phyloP scores from a whole-genome alignment of 2,329 filamentous ascomycete species.

The Alternaria angustiovoidea region DNA sequence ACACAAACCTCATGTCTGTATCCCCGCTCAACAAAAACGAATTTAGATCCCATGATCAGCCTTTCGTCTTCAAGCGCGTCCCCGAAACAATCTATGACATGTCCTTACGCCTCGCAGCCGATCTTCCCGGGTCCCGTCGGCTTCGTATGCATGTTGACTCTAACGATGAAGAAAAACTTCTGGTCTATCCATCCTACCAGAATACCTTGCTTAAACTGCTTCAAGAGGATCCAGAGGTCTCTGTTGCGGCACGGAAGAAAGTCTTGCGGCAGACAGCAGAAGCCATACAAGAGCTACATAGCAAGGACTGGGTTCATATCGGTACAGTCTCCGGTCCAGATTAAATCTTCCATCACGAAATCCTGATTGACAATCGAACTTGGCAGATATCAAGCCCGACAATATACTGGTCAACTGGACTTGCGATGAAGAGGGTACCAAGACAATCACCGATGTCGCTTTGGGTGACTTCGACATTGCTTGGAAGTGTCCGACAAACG shows the following conservation, averaged over 20 bases:
- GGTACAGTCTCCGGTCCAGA: slow-evolving; percentile 35
- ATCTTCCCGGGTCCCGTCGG: slow-evolving; percentile 41
- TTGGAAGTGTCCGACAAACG: slow-evolving; percentile 42
- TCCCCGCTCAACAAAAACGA: slow-evolving; percentile 8
- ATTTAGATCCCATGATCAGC: slow-evolving; percentile 40
- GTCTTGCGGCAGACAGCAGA: slow-evolving; percentile 46
- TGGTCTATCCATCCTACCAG: slow-evolving; percentile 50
- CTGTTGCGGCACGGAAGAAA: slow-evolving; percentile 39
- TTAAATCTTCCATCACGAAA: slow-evolving; percentile 19
- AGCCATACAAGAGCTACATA: slow-evolving; percentile 49
- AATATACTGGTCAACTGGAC: slow-evolving; percentile 52
- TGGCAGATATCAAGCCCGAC: slow-evolving; percentile 52
- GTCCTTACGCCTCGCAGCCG: slow-evolving; percentile 41
- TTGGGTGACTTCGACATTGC: slow-evolving; percentile 51
- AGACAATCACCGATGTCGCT: slow-evolving; percentile 43
- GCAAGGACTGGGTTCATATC: slow-evolving; percentile 49
- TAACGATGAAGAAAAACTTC: slow-evolving; percentile 44
- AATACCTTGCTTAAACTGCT: slow-evolving; percentile 47
- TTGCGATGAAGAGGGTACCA: slow-evolving; percentile 41
- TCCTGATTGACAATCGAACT: slow-evolving; percentile 29
- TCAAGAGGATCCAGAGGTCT: slow-evolving; percentile 41
- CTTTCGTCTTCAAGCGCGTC: slow-evolving; percentile 48
- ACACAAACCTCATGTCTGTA: slow-evolving; percentile 3
- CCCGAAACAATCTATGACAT: slow-evolving; percentile 40
- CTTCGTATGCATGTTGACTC: slow-evolving; percentile 51